Base-by-base conservation (phyloP, 306 rosid species). In the Quercus ilex region DNA sequence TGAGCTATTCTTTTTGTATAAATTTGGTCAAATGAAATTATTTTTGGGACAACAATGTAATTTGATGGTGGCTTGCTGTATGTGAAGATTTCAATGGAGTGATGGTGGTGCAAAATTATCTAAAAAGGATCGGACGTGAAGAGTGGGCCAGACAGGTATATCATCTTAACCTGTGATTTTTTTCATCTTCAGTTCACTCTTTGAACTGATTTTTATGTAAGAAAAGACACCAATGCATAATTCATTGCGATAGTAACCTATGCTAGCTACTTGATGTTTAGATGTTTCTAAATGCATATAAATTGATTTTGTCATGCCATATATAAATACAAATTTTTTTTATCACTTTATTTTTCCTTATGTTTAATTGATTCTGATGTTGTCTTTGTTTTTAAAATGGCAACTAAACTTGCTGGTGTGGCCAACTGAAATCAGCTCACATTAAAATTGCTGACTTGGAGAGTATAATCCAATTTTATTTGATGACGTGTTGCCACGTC, bases 41-140 rank as follows among this genome's bases (percentile, higher is more conserved):
- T 33, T 65, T 4, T 64, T 62, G 28, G 41, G 31, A 70, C 38
- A 14, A 31, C 56, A 31, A 18, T 59, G 26, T 41, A 74, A 78
- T 30, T 31, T 83, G 80, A 60, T 77, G 17, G 20, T 78, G 55
- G 69, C 73, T 75, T 21, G 59, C 30, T 86, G 57, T 80, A 52
- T 85, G 85, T 18, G 77, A 86, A 96, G 99, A 96, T 93, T 96
- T 96, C 86, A 96, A 96, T 76, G 99, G 98, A 60, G 94, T 76
- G 78, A 77, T 79, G 81, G 94, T 93, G 78, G 98, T 96, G 79
- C 97, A 86, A 84, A 96, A 96, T 84, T 90, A 93, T 88, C 91
- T 96, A 67, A 30, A 58, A 28, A 88, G 97, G 87, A 91, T 96
- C 19, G 98, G 96, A 20, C 89, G 97, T 20, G 91, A 80, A 19